phyloP scores from a whole-genome alignment of 2,329 filamentous ascomycete species.

The Colletotrichum destructivum region DNA sequence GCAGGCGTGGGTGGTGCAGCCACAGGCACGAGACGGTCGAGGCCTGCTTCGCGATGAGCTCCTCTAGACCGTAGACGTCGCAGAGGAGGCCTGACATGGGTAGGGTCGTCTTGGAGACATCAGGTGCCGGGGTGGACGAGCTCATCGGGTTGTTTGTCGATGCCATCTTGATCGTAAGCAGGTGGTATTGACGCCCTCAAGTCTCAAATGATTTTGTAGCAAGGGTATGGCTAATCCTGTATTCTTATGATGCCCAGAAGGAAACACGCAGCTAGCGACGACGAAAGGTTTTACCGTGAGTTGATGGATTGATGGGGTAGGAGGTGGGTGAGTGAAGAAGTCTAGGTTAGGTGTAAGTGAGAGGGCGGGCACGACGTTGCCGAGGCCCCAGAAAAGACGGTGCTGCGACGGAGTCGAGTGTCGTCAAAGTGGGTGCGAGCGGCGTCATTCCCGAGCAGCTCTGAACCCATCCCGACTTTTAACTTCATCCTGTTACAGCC shows the following conservation, averaged over 20 bases:
- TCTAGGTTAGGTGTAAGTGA: conserved; percentile 18
- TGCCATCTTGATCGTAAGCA: conserved; percentile 47
- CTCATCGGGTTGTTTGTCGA: conserved; percentile 44
- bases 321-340: background rate
- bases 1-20: conserved; percentile 87
- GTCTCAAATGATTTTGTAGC: background rate
- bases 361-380: conserved; percentile 24
- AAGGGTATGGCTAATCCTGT: background rate
- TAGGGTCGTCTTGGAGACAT: conserved; percentile 75
- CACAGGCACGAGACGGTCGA: conserved; percentile 83
- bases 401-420: background rate
- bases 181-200: background rate
- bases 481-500: background rate
- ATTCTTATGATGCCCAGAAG: background rate
- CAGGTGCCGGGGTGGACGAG: conserved; percentile 55
- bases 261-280: background rate
- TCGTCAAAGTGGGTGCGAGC: conserved; percentile 23
- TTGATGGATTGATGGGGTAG: background rate
- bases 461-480: background rate
- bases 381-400: conserved; percentile 30
- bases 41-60: conserved; percentile 67
- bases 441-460: conserved; percentile 5
- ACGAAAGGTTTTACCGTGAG: background rate
- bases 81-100: conserved; percentile 84
- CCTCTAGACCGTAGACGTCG: conserved; percentile 85